Base-by-base conservation (phyloP, 805 yeast species). In the Nakazawaea peltata region DNA sequence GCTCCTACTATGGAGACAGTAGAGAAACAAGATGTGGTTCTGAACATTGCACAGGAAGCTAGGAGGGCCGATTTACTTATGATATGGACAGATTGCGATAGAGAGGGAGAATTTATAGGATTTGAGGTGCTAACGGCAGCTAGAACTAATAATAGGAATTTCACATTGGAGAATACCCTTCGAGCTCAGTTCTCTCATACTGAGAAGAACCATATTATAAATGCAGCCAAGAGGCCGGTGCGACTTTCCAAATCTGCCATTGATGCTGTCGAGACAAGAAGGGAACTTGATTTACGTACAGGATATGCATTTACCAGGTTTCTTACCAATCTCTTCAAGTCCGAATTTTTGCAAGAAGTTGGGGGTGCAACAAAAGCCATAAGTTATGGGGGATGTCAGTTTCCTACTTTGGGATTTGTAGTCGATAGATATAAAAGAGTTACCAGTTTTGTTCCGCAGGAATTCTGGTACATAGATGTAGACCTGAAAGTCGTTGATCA, bases 21-120 rank as follows among this genome's bases (percentile, higher is more conserved):
- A 22, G 62, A 65, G 10, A 54, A 61, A 28, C 67, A 65, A 18
- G 41, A 47, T 17, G 49, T 86, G 16, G 79, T 79, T 3, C 57
- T 63, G 9, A 92, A 90, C 50, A 85, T 92, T 32, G 54, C 69
- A 21, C 55, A 55, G 4, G 86, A 86, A 50, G 82, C 87, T 4
- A 54, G 77, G 27, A 49, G 49, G 14, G 72, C 84, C 4, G 71
- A 75, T 34, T 61, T 61, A 26, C 58, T 92, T 36, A 84, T 86
- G 83, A 85, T 92, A 6, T 92, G 98, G 97, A 92, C 98, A 1
- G 99, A 92, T 67, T 92, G 98, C 58, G 97, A 88, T 66, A 65
- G 97, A 25, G 97, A 88, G 53, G 97, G 97, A 2, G 97, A 88
- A 54, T 81, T 77, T 54, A 88, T 88, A 38, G 97, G 97, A 0